Base-by-base conservation (phyloP, 1,284 basidiomycete genomes). In the Moesziomyces sp. region DNA sequence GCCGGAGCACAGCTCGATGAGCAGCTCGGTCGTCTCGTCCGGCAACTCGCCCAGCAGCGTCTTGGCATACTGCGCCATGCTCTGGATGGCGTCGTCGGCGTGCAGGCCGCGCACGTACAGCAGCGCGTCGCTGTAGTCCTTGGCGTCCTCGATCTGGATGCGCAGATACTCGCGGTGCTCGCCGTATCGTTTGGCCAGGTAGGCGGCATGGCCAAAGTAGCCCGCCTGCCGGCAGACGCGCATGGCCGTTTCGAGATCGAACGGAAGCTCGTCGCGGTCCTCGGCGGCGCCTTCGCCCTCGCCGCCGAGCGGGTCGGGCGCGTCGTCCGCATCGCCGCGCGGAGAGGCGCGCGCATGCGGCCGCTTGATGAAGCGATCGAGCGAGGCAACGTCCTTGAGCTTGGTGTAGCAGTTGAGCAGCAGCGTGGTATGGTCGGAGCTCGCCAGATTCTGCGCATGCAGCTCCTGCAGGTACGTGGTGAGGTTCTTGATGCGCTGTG, bases 231-330 rank as follows among this genome's bases (percentile, higher is more conserved):
- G 88, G 83, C 95, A 98, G 11, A 99, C 96, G 0, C 93, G 88
- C 67, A 99, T 97, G 0, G 94, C 97, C 0, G 96, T 98, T 62
- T 96, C 94, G 35, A 99, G 88, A 81, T 99, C 97, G 79, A 99
- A 99, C 0, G 94, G 94, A 1, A 96, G 88, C 78, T 93, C 93
- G 50, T 80, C 78, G 18, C 65, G 42, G 40, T 69, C 69, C 13
- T 64, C 66, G 3, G 89, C 88, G 10, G 84, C 83, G 38, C 85
- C 86, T 13, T 80, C 81, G 14, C 14, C 61, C 46, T 53, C 53
- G 33, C 14, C 87, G 85, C 19, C 16, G 13, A 40, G 38, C 38
- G 38, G 16, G 16, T 40, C 38, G 3, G 18, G 38, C 38, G 14
- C 85, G 26, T 47, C 67, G 18, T 47, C 64, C 43, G 58, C 48